These are phyloP conservation scores for Megacollybia marginata DNA, from an alignment of 768 basidiomycete species.

Conservation along the genomic window DNA sequence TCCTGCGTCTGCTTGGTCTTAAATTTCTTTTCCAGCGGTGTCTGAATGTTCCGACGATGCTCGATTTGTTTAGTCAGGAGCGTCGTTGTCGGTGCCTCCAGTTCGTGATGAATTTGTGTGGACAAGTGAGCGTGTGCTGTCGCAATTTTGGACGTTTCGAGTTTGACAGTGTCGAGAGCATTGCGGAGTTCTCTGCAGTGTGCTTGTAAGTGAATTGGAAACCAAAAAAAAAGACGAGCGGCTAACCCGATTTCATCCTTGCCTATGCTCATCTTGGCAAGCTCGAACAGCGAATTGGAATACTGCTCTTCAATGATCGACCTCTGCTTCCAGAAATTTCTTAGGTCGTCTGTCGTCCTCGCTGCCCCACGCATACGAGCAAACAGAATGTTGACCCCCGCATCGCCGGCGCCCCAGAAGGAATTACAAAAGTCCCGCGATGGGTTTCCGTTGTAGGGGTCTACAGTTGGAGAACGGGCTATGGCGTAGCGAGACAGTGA, in stretches of 20 bases:
- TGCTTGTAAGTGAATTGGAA: slow-evolving; percentile 12
- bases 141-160: slow-evolving; percentile 82
- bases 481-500: slow-evolving; percentile 69
- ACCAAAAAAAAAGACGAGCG: background rate
- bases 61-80: slow-evolving; percentile 62
- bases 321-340: slow-evolving; percentile 92
- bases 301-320: slow-evolving; percentile 94
- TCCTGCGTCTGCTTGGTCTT: slow-evolving; percentile 87
- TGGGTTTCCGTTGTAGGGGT: slow-evolving; percentile 29
- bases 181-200: slow-evolving; percentile 68
- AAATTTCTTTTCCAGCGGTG: slow-evolving; percentile 81
- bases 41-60: slow-evolving; percentile 68
- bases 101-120: slow-evolving; percentile 63
- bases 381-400: slow-evolving; percentile 85
- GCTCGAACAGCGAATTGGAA: slow-evolving; percentile 72
- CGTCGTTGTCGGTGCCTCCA: slow-evolving; percentile 57
- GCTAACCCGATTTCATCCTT: slow-evolving; percentile 92
- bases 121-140: slow-evolving; percentile 67
- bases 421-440: slow-evolving; percentile 92
- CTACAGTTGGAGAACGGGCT: slow-evolving; percentile 37
- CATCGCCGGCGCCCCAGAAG: slow-evolving; percentile 88
- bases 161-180: slow-evolving; percentile 70
- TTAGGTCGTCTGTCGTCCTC: slow-evolving; percentile 84
- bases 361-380: slow-evolving; percentile 81
- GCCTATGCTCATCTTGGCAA: slow-evolving; percentile 72